These are phyloP conservation scores for Leptographium radiaticola DNA, from an alignment of 2,329 filamentous ascomycete species.

Conservation along the genomic window DNA sequence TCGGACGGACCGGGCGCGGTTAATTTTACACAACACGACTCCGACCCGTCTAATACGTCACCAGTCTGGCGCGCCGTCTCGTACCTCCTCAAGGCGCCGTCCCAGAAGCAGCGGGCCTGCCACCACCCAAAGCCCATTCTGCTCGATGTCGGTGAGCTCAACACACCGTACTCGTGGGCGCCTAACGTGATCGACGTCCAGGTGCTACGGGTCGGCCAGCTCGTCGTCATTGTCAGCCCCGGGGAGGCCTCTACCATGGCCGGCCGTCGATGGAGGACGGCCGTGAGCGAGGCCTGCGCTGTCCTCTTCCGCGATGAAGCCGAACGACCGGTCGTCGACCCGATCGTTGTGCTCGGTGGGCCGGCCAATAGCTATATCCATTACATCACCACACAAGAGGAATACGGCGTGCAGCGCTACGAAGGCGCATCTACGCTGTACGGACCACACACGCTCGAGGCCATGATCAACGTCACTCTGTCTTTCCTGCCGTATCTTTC, in stretches of 20 bases:
- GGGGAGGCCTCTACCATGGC: conserved; percentile 91
- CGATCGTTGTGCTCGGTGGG: conserved; percentile 67
- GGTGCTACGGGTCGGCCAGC: conserved; percentile 67
- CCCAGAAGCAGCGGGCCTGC: conserved; percentile 56
- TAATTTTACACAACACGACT: conserved; percentile 82
- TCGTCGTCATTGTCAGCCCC: conserved; percentile 72
- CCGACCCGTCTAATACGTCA: conserved; percentile 48
- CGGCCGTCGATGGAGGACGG: conserved; percentile 71
- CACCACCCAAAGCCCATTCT: conserved; percentile 76
- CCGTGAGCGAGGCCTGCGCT: conserved; percentile 43
- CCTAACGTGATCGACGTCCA: conserved; percentile 90
- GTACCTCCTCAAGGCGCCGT: conserved; percentile 57
- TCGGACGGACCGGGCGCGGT: conserved; percentile 79
- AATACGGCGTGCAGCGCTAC: conserved; percentile 68
- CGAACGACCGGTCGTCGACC: conserved; percentile 33
- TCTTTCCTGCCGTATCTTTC: conserved; percentile 55
- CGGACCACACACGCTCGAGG: conserved; percentile 71
- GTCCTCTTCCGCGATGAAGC: conserved; percentile 19
- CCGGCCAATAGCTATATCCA: conserved; percentile 76
- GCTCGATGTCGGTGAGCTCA: conserved; percentile 75
- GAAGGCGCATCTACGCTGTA: conserved; percentile 85
- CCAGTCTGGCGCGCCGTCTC: conserved; percentile 73
- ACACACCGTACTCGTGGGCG: conserved; percentile 69
- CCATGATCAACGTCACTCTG: conserved; percentile 71
- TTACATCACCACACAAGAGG: conserved; percentile 20